Evolutionary conservation across 2,329 filamentous ascomycete species (phyloP).

Genomic region (Ceratocystis smalleyi): DNA sequence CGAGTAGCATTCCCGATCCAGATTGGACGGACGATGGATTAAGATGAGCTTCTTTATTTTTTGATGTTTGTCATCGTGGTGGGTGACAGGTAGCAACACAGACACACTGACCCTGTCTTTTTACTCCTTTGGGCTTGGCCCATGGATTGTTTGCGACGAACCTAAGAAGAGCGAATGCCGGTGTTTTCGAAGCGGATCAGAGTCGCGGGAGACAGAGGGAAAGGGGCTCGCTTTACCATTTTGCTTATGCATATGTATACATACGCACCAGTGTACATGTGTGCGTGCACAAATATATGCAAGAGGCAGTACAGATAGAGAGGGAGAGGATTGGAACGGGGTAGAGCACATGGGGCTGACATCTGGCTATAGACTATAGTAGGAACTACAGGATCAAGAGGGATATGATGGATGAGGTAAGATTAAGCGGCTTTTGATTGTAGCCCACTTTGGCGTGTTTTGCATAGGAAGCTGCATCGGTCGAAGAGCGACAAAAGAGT

Average conservation of each 20-base stretch:
- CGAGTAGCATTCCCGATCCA: background rate
- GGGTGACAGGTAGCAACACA: background rate
- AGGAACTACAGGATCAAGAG: background rate
- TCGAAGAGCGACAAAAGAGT: background rate
- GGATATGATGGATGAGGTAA: background rate
- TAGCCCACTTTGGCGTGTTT: background rate
- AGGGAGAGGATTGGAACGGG: background rate
- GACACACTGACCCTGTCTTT: slow-evolving; percentile 4
- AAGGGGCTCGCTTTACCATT: background rate
- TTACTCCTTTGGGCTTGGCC: background rate
- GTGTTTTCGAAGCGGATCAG: background rate
- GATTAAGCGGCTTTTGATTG: background rate
- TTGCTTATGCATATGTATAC: too few species aligned
- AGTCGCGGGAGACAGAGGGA: background rate
- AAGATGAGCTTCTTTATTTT: background rate
- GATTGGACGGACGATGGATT: background rate
- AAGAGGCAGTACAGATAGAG: background rate
- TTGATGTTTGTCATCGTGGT: background rate
- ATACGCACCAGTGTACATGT: background rate
- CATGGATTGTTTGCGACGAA: background rate
- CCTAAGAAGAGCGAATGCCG: background rate
- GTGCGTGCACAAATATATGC: background rate
- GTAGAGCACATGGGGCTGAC: background rate
- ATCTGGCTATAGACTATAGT: background rate
- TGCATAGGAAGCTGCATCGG: background rate